Base-by-base conservation (phyloP, 2,329 filamentous ascomycete species). In the Cadophora malorum region DNA sequence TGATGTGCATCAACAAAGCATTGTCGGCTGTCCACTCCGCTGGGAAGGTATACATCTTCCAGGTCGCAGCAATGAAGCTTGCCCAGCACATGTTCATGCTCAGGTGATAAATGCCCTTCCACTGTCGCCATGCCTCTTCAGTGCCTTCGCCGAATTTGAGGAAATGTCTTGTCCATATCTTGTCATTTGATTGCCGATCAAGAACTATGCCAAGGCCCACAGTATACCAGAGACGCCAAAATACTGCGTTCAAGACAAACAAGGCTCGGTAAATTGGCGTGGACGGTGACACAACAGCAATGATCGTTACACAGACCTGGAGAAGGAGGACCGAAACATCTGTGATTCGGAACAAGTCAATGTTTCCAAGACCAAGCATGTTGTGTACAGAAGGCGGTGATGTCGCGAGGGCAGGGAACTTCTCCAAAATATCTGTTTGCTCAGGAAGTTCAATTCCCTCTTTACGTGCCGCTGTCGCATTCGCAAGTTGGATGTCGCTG, bases 111-210 rank as follows among this genome's bases (percentile, higher is more conserved):
- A 97, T 88, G 38, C 91, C 93, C 81, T 97, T 98, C 96, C 96
- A 99, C 79, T 99, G 95, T 66, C 91, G 90, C 96, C 96, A 99
- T 4, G 95, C 95, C 80, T 98, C 96, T 69, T 91, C 90, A 3
- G 90, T 90, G 69, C 87, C 94, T 79, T 98, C 96, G 70, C 96
- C 96, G 76, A 91, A 97, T 79, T 99, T 99, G 81, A 99, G 87
- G 78, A 98, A 99, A 82, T 99, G 96, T 31, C 96, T 89, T 19
- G 95, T 98, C 93, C 96, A 98, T 79, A 91, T 89, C 82, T 98
- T 98, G 80, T 90, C 88, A 76, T 91, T 90, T 23, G 95, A 97
- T 79, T 99, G 96, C 65, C 88, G 86, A 74, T 93, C 89, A 59
- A 99, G 86, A 69, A 98, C 89, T 74, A 92, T 86, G 55, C 95